A percentile compares a stretch with the other conserved stretches of the same genome.
phyloP scores from a whole-genome alignment of 257 asterid genomes.

The Paulownia fortunei region DNA sequence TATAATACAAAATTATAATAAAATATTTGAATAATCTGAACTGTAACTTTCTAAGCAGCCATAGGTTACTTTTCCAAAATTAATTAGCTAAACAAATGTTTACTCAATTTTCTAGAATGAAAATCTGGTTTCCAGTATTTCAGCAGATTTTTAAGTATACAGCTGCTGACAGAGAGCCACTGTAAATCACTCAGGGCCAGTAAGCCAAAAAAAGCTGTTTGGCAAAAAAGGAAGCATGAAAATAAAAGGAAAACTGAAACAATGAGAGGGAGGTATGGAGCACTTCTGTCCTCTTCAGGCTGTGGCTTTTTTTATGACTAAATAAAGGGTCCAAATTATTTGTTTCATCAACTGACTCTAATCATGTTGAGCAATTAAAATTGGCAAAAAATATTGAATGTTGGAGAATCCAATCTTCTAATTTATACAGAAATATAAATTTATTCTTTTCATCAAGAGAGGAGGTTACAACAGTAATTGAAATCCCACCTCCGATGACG shows the following conservation, averaged over 20 bases:
- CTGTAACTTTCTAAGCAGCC: too few relatives aligned
- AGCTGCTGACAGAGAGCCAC: constrained; percentile 33
- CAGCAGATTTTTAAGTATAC: too few relatives aligned
- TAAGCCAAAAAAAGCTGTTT: constrained; percentile 26
- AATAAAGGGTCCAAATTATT: constrained; percentile 42
- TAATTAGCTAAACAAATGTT: too few relatives aligned
- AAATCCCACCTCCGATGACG: too few relatives aligned
- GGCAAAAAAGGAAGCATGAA: constrained; percentile 39
- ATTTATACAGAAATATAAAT: background rate
- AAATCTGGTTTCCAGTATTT: too few relatives aligned
- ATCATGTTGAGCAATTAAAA: constrained; percentile 34
- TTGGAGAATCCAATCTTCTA: constrained; percentile 13
- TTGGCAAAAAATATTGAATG: constrained; percentile 34
- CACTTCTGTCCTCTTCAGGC: constrained; percentile 42
- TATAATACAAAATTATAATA: too few relatives aligned
- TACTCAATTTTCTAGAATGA: too few relatives aligned
- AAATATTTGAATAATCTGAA: too few relatives aligned
- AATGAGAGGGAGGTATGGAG: constrained; percentile 50
- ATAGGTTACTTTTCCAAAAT: too few relatives aligned
- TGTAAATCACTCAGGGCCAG: constrained; percentile 25
- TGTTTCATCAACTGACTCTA: constrained; percentile 42
- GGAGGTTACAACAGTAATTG: constrained; percentile 39
- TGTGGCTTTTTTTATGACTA: constrained; percentile 31
- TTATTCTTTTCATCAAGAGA: background rate
- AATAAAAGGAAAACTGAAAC: constrained; percentile 35